These are phyloP conservation scores for Calamus simplicifolius DNA, from an alignment of 176 grass and related monocot species.

Conservation along the genomic window DNA sequence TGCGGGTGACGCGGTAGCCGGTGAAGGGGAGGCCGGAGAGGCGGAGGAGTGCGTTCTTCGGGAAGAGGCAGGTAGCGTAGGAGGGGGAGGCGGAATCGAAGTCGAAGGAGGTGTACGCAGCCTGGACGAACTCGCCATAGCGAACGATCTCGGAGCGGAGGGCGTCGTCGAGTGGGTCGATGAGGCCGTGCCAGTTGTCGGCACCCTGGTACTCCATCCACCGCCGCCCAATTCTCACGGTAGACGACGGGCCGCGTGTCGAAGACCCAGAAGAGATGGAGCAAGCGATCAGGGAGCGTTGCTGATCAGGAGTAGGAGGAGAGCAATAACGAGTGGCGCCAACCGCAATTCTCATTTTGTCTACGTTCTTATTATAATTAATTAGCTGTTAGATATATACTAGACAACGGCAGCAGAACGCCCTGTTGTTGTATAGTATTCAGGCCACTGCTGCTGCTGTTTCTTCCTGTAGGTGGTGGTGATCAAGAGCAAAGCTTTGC, in stretches of 20 bases:
- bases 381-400: too few relatives aligned
- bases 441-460: too few relatives aligned
- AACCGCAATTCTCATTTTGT: too few relatives aligned
- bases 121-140: constrained; percentile 42
- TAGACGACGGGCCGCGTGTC: neutral
- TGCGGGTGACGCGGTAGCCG: constrained; percentile 27
- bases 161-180: constrained; percentile 34
- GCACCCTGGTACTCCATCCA: constrained; percentile 44
- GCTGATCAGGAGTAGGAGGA: too few relatives aligned
- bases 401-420: too few relatives aligned
- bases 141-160: constrained; percentile 43
- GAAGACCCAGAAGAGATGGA: too few relatives aligned
- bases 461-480: too few relatives aligned
- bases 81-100: constrained; percentile 17
- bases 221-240: constrained; percentile 16
- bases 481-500: too few relatives aligned
- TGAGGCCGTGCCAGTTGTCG: constrained; percentile 36
- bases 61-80: constrained; percentile 39
- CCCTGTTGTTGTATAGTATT: too few relatives aligned
- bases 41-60: constrained; percentile 21
- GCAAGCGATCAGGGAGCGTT: too few relatives aligned
- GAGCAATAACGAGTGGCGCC: too few relatives aligned
- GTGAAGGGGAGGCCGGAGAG: constrained; percentile 19
- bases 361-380: too few relatives aligned
- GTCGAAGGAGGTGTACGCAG: constrained; percentile 38